A percentile compares a stretch with the other conserved stretches of the same genome.
Conservation (phyloP, 2,329 filamentous ascomycete genomes). For the Trichoderma guizhouense region DNA sequence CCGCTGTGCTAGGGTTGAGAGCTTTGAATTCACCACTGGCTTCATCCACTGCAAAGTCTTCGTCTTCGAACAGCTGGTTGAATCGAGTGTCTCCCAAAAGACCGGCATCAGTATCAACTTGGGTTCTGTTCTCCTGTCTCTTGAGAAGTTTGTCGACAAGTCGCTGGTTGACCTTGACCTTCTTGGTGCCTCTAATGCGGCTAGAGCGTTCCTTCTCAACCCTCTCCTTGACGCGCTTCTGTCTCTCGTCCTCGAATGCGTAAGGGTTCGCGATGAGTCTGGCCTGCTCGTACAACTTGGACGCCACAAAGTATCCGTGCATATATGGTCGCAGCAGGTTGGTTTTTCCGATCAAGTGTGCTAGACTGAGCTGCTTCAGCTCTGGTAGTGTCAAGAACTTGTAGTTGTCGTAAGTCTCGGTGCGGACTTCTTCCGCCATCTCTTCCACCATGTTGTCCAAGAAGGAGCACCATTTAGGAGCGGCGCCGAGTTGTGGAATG, state of each 20-base stretch:
- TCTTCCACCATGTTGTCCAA: slow-evolving; percentile 97
- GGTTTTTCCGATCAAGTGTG: slow-evolving; percentile 86
- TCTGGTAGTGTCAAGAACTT: slow-evolving; percentile 93
- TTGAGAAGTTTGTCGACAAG: slow-evolving; percentile 71
- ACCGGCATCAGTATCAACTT: slow-evolving; percentile 57
- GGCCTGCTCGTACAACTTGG: slow-evolving; percentile 93
- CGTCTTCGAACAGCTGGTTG: slow-evolving; percentile 82
- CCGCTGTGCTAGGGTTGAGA: slow-evolving; percentile 81
- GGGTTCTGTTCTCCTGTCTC: slow-evolving; percentile 57
- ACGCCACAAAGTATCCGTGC: slow-evolving; percentile 98
- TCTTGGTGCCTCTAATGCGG: slow-evolving; percentile 90
- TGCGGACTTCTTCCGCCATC: slow-evolving; percentile 80
- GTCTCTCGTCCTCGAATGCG: slow-evolving; percentile 86
- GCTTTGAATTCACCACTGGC: slow-evolving; percentile 79
- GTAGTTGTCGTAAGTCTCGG: slow-evolving; percentile 96
- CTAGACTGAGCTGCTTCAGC: slow-evolving; percentile 77
- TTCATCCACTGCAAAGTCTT: slow-evolving; percentile 91
- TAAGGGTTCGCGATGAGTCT: slow-evolving; percentile 90
- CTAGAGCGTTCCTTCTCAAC: slow-evolving; percentile 96
- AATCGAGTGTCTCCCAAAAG: slow-evolving; percentile 85
- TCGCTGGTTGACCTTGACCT: slow-evolving; percentile 93
- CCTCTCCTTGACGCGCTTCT: slow-evolving; percentile 89
- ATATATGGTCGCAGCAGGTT: slow-evolving; percentile 92
- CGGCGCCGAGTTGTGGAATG: slow-evolving; percentile 87
- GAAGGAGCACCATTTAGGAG: slow-evolving; percentile 94